Evolutionary conservation across 192 early-diverging fungal genomes (phyloP), one percentile per base, ranked within the genome.

Genomic region (Gonapodya sp.): DNA sequence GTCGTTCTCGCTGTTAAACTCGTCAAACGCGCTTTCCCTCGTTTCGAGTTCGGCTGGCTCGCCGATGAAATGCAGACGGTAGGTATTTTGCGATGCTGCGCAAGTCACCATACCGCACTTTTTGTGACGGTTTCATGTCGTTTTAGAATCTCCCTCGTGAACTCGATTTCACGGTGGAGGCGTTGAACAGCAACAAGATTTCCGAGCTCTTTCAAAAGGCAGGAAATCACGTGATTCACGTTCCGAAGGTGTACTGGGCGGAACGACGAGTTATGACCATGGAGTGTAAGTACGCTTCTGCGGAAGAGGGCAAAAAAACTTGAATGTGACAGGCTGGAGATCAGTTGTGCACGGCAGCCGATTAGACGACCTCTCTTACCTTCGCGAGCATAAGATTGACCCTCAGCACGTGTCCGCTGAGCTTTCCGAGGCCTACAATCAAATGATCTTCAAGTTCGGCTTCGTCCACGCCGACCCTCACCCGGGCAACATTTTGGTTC

Each of bases 11-110:
- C 94, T 73, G 87, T 95, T 8, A 83, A 85, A 30, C 81, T 88
- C 64, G 85, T 94, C 36, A 92, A 94, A 80, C 84, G 86, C 35
- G 80, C 94, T 1, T 97, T 98, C 75, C 93, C 94, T 0, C 93
- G 95, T n/a, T 97, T 98, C 82, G 91, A 94, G 73, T 95, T 98
- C 79, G 91, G 86, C 74, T 98, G 96, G 96, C 84, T 97, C 18
- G 91, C 91, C 31, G 89, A 94, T 2, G 96, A 98, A 84, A 92
- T 98, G 93, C 85, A 89, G 79, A 87, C 24, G 8, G 46, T 64
- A 24, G 46, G 46, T 64, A 8, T 64, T 24, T 8, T 64, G 8
- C 46, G 8, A 16, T 64, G n/a, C n/a, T n/a, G n/a, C n/a, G n/a
- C n/a, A n/a, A n/a, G n/a, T n/a, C n/a, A n/a, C n/a, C n/a, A n/a